These are phyloP conservation scores for Pelargonium australe DNA, from an alignment of 441 rosid species.

Conservation along the genomic window DNA sequence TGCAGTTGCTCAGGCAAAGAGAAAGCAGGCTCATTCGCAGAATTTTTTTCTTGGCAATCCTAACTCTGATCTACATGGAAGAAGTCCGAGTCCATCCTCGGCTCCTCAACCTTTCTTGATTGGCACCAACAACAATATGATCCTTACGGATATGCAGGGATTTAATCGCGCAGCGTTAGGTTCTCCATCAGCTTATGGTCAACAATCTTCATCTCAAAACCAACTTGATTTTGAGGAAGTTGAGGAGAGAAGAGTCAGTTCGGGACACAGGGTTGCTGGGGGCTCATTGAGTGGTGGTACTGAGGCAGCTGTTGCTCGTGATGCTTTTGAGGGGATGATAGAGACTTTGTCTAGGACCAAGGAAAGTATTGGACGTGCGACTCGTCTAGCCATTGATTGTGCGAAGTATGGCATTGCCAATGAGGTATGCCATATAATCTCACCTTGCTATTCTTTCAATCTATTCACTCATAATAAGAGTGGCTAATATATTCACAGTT, in stretches of 20 bases:
- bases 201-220: conserved; percentile 36
- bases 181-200: conserved; percentile 46
- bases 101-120: conserved; percentile 44
- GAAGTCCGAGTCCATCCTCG: conserved; percentile 49
- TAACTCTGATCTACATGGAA: conserved; percentile 42
- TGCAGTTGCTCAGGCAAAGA: conserved; percentile 97
- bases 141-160: conserved; percentile 42
- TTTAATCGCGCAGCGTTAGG: conserved; percentile 21
- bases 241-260: conserved; percentile 72
- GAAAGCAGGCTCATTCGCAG: conserved; percentile 75
- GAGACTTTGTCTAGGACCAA: conserved; percentile 97
- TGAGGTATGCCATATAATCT: conserved; percentile 52
- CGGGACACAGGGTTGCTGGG: conserved; percentile 35
- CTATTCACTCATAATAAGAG: background rate
- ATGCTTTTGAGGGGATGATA: conserved; percentile 99
- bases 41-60: conserved; percentile 42
- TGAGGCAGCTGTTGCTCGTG: conserved; percentile 97
- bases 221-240: conserved; percentile 55
- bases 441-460: background rate
- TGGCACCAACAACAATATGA: conserved; percentile 26
- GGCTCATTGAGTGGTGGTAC: conserved; percentile 87
- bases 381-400: conserved; percentile 98
- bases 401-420: conserved; percentile 92
- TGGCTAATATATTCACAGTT: background rate
- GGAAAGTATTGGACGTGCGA: conserved; percentile 98